These are phyloP conservation scores for Pseudocercospora musae DNA, from an alignment of 2,329 filamentous ascomycete genomes.

Conservation along the genomic window DNA sequence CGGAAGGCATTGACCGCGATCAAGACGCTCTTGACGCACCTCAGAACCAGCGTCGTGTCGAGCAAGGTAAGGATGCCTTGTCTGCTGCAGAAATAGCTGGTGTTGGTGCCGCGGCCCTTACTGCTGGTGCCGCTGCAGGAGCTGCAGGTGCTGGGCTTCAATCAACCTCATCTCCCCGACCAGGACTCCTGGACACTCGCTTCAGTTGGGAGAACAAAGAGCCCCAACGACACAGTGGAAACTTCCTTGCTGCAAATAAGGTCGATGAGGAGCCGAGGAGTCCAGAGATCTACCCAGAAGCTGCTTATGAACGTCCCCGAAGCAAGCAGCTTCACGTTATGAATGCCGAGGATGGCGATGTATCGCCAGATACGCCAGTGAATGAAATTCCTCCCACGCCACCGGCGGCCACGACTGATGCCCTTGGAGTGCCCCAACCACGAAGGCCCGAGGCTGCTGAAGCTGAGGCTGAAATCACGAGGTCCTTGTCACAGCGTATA, in stretches of 20 bases:
- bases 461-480: conserved; percentile 14
- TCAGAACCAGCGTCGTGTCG: conserved; percentile 22
- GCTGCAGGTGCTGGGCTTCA: neutral
- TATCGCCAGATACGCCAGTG: conserved; percentile 12
- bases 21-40: conserved; percentile 32
- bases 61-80: conserved; percentile 28
- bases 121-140: conserved; percentile 6
- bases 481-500: conserved; percentile 16
- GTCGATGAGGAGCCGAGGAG: conserved; percentile 19
- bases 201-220: conserved; percentile 39
- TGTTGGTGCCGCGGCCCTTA: conserved; percentile 1
- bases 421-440: conserved; percentile 7
- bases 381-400: conserved; percentile 2
- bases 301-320: conserved; percentile 32
- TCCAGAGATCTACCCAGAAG: conserved; percentile 30
- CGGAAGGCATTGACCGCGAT: conserved; percentile 24
- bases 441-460: conserved; percentile 13
- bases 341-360: conserved; percentile 38
- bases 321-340: conserved; percentile 43
- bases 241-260: neutral
- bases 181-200: conserved; percentile 32
- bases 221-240: conserved; percentile 1
- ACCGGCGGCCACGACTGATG: conserved; percentile 1
- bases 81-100: conserved; percentile 21
- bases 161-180: conserved; percentile 3